Conservation (phyloP, 371 early-diverging fungal genomes). For the Mortierella sp. region DNA sequence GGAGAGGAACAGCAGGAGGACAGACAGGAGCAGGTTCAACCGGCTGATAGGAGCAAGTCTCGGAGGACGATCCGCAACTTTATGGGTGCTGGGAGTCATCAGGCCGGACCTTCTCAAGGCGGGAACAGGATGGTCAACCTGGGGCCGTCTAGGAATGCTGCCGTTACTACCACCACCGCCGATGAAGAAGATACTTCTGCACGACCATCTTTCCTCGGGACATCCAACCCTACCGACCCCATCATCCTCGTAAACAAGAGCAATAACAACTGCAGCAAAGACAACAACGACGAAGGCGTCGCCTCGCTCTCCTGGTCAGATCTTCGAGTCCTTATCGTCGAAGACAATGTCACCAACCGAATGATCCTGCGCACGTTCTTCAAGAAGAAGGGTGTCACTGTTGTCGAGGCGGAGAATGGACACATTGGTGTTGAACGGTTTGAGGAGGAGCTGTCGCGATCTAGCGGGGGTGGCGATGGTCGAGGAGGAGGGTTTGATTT, state of each 20-base stretch:
- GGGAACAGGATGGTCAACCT: background rate
- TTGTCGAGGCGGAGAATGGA: conserved; percentile 59
- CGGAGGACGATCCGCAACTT: conserved; percentile 38
- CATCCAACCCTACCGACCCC: background rate
- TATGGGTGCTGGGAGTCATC: conserved; percentile 4
- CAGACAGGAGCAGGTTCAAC: background rate
- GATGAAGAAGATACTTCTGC: background rate
- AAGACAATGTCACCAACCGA: conserved; percentile 57
- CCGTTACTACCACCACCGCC: background rate
- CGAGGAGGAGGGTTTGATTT: conserved; percentile 46
- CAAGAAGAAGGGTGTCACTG: conserved; percentile 50
- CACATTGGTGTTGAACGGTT: conserved; percentile 57
- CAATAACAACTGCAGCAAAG: background rate
- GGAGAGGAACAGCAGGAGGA: background rate
- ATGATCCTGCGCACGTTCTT: conserved; percentile 58
- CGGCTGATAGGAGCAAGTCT: background rate
- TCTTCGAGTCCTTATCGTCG: conserved; percentile 56
- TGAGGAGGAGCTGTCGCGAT: conserved; percentile 33
- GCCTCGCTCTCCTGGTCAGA: background rate
- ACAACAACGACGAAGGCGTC: background rate
- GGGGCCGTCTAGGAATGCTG: background rate
- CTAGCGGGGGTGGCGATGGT: conserved; percentile 5
- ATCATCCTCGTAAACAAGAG: background rate
- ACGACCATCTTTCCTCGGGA: background rate
- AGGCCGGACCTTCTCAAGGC: background rate